phyloP scores from a whole-genome alignment of 73 alveolate species.

The Tetrahymena borealis region DNA sequence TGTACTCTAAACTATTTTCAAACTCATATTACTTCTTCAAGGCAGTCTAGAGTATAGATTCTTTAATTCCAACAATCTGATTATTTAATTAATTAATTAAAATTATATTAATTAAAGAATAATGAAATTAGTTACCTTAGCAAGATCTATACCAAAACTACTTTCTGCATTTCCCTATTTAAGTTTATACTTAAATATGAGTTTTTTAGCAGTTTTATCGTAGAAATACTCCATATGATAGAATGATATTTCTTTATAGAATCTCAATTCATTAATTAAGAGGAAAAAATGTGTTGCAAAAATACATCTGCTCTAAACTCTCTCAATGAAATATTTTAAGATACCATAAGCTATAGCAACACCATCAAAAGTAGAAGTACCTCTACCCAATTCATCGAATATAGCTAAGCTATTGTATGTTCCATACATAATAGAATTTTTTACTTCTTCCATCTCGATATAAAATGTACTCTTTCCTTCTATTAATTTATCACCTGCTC shows the following conservation, averaged over 20 bases:
- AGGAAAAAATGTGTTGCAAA: constrained; percentile 96
- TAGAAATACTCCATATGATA: background rate
- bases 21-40: background rate
- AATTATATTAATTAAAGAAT: too few relatives aligned
- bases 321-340: constrained; percentile 61
- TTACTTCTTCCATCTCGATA: constrained; percentile 90
- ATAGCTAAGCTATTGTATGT: constrained; percentile 74
- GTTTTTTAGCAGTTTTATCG: background rate
- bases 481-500: constrained; percentile 82
- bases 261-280: constrained; percentile 57
- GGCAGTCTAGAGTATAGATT: background rate
- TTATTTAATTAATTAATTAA: background rate
- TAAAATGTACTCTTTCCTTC: constrained; percentile 83
- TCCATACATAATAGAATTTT: constrained; percentile 69
- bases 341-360: constrained; percentile 87
- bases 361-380: constrained; percentile 94
- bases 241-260: background rate
- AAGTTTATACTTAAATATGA: background rate
- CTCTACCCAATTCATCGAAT: constrained; percentile 97
- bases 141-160: background rate
- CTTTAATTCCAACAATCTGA: background rate
- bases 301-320: constrained; percentile 67
- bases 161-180: background rate
- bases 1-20: background rate
- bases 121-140: background rate